Conservation (phyloP, 768 basidiomycete species). For the Hericium rajendrae region DNA sequence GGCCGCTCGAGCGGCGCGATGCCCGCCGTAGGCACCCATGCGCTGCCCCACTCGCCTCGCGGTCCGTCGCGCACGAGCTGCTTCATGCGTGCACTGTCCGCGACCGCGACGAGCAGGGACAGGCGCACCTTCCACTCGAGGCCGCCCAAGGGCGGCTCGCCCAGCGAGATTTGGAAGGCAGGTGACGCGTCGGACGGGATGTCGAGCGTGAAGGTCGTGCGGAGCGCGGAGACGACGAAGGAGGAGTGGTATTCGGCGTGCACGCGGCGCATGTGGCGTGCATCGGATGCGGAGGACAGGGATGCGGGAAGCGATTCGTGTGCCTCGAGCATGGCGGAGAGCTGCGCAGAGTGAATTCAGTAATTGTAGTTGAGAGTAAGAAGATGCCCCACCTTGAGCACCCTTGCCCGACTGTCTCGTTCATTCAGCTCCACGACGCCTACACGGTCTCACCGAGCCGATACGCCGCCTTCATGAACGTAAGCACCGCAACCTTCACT, state of each 20-base stretch:
- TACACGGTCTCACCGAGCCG: conserved; percentile 86
- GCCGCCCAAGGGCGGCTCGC: conserved; percentile 45
- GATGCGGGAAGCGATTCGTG: conserved; percentile 73
- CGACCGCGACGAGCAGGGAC: conserved; percentile 75
- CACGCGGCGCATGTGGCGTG: conserved; percentile 53
- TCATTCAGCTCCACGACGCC: conserved; percentile 87
- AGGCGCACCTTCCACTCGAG: conserved; percentile 86
- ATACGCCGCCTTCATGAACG: conserved; percentile 86
- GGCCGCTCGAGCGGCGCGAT: conserved; percentile 53
- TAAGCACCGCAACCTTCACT: conserved; percentile 79
- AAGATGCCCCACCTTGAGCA: conserved; percentile 54
- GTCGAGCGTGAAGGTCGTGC: conserved; percentile 82
- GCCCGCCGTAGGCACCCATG: conserved; percentile 49
- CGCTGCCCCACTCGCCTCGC: conserved; percentile 61
- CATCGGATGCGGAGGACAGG: conserved; percentile 36
- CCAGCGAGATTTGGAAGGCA: conserved; percentile 62
- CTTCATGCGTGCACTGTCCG: conserved; percentile 38
- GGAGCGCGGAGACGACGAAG: conserved; percentile 59
- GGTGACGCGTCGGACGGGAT: conserved; percentile 91
- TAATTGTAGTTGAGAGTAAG: neutral
- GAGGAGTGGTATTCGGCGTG: conserved; percentile 84
- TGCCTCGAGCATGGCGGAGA: conserved; percentile 83
- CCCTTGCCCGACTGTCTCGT: conserved; percentile 55
- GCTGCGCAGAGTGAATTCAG: conserved; percentile 29
- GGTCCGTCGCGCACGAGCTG: conserved; percentile 37